Evolutionary conservation across 495 filamentous ascomycete species (phyloP), one percentile per base, ranked within the genome.

Genomic region (Neurospora sp.): DNA sequence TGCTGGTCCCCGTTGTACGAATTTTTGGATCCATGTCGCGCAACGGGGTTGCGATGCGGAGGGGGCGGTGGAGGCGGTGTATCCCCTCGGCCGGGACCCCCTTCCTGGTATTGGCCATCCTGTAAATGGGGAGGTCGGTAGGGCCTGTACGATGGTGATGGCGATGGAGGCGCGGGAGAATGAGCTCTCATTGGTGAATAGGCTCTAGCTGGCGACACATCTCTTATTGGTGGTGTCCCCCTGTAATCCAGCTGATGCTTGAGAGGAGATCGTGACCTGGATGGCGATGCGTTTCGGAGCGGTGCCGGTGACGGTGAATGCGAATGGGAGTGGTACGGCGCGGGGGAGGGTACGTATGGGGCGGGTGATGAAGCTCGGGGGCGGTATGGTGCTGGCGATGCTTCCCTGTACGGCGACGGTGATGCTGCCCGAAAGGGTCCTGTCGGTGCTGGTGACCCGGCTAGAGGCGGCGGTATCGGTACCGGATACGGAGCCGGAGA

Each of bases 11-110:
- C 76, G 27, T 74, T 70, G 69, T 68, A 73, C 2, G 74, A 75
- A 12, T 65, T 73, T 16, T 75, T 76, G 69, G 77, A 77, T 31
- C 74, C 75, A 40, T 78, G 75, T 12, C 79, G 71, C 4, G 72
- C 35, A 22, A 74, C 65, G 35, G 78, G 79, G 59, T 80, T 81
- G 5, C 87, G 82, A 72, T 89, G 88, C 7, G 86, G 86, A 4
- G 86, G 87, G 0, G 86, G 86, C 12, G 86, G 83, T 3, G 87
- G 86, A 3, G 87, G 86, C 31, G 87, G 87, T 22, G 84, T 82
- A 1, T 82, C 84, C 37, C 84, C 80, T 16, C 41, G 71, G 14
- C 74, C 27, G 53, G 53, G 7, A 1, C 53, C 53, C 17, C 14
- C 27, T 20, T 72, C 69, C 7, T 68, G 71, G 40, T 78, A 70